Conservation (phyloP, 1,284 basidiomycete species). For the Schizopora paradoxa region DNA sequence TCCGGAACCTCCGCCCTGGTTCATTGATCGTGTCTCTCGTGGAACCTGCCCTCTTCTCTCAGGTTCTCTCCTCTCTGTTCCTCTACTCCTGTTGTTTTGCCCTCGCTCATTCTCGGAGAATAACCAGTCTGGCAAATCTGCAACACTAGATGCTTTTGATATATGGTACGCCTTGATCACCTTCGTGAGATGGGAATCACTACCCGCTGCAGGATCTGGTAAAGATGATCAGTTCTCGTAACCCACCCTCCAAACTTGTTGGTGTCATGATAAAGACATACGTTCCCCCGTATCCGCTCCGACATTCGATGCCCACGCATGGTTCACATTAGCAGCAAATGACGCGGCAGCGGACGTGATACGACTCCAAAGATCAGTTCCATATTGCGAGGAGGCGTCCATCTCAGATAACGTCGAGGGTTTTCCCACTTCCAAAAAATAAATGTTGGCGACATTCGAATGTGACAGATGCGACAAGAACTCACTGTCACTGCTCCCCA, state of each 20-base stretch:
- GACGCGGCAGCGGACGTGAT: constrained; percentile 49
- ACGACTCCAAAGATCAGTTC: constrained; percentile 47
- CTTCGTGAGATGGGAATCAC: constrained; percentile 55
- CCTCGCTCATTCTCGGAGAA: constrained; percentile 53
- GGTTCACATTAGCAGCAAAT: constrained; percentile 52
- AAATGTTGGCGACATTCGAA: no score
- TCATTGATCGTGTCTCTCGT: no score
- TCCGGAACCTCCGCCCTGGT: no score
- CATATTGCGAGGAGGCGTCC: constrained; percentile 28
- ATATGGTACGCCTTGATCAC: constrained; percentile 66
- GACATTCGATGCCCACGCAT: constrained; percentile 48
- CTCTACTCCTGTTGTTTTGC: constrained; percentile 21
- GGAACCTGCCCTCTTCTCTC: no score
- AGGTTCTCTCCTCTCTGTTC: constrained; percentile 31
- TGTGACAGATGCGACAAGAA: no score
- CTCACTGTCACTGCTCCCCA: no score
- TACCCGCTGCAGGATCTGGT: constrained; percentile 50
- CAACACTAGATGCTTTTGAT: constrained; percentile 48
- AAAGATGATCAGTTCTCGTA: constrained; percentile 6
- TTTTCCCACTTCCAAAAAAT: no score
- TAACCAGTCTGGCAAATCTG: constrained; percentile 64
- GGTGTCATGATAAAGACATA: constrained; percentile 24
- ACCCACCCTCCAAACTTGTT: no score
- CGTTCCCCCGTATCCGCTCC: constrained; percentile 44
- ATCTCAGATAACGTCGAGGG: no score